These are phyloP conservation scores for Mycothermus thermophilus DNA, from an alignment of 495 filamentous ascomycete species.

Conservation along the genomic window DNA sequence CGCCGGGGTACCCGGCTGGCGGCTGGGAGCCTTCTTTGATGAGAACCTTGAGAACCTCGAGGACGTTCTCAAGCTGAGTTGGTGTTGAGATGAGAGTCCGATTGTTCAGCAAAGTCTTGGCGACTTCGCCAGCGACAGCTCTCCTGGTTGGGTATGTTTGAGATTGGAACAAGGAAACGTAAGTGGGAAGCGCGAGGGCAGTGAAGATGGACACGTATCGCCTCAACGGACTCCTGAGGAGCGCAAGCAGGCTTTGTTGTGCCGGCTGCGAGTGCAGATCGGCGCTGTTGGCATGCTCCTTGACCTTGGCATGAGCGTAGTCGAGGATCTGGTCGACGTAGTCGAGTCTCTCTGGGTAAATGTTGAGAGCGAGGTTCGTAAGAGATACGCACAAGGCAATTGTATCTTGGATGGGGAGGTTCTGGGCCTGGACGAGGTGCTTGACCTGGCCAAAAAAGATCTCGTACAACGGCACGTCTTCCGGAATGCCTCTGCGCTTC, in stretches of 20 bases:
- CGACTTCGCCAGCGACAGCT: conserved; percentile 78
- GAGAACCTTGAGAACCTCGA: conserved; percentile 75
- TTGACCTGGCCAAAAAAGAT: conserved; percentile 96
- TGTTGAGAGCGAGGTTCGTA: conserved; percentile 83
- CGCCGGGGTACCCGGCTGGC: conserved; percentile 67
- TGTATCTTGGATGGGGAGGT: conserved; percentile 85
- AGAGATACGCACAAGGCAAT: conserved; percentile 86
- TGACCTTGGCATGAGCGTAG: conserved; percentile 77
- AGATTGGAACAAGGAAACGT: conserved; percentile 74
- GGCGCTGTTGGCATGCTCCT: conserved; percentile 80
- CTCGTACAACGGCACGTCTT: conserved; percentile 83
- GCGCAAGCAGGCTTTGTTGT: conserved; percentile 75
- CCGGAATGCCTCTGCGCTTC: conserved; percentile 58
- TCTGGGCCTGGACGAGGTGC: conserved; percentile 78
- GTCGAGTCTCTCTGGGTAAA: conserved; percentile 82
- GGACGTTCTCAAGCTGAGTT: conserved; percentile 72
- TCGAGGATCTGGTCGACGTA: conserved; percentile 90
- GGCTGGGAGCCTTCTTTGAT: conserved; percentile 88
- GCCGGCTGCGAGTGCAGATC: conserved; percentile 80
- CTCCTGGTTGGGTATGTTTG: conserved; percentile 90
- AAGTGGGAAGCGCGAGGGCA: conserved; percentile 77
- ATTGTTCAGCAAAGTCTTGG: conserved; percentile 62
- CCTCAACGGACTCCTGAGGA: conserved; percentile 78
- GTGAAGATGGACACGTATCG: conserved; percentile 89
- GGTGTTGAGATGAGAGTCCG: conserved; percentile 61